A percentile compares a stretch with the other conserved stretches of the same genome.
phyloP scores from a whole-genome alignment of 768 basidiomycete species.

The Termitomyces sp. region DNA sequence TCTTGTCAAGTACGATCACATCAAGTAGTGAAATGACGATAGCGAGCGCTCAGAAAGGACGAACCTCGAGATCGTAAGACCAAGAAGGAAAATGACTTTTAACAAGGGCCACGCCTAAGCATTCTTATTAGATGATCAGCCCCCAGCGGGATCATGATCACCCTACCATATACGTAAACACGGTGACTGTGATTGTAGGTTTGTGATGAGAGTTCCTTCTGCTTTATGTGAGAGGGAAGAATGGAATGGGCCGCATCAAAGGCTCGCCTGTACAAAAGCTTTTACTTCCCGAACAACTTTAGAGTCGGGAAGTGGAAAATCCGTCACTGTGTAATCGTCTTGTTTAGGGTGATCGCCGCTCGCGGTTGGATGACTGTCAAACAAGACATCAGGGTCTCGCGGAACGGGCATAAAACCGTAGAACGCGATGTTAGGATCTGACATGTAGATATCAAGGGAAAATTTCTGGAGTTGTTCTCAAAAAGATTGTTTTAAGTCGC shows the following conservation, averaged over 20 bases:
- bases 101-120: constrained; percentile 39
- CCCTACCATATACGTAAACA: constrained; percentile 44
- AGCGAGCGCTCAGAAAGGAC: neutral
- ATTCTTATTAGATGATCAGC: neutral
- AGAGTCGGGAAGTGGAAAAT: constrained; percentile 39
- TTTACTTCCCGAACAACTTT: constrained; percentile 30
- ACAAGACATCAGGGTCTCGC: constrained; percentile 42
- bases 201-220: constrained; percentile 37
- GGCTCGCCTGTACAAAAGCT: constrained; percentile 31
- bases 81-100: constrained; percentile 41
- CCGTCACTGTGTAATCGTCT: constrained; percentile 28
- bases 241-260: neutral
- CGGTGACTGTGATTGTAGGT: constrained; percentile 46
- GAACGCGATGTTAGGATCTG: constrained; percentile 22
- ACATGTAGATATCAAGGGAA: constrained; percentile 8
- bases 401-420: constrained; percentile 46
- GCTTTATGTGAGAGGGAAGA: neutral
- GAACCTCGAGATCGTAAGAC: constrained; percentile 31
- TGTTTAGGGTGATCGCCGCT: constrained; percentile 35
- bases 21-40: neutral
- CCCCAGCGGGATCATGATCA: neutral
- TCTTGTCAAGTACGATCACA: constrained; percentile 17
- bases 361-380: constrained; percentile 38
- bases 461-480: neutral
- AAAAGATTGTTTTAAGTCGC: neutral